phyloP scores from a whole-genome alignment of 2,329 filamentous ascomycete genomes.

The Fusarium guadeloupense region DNA sequence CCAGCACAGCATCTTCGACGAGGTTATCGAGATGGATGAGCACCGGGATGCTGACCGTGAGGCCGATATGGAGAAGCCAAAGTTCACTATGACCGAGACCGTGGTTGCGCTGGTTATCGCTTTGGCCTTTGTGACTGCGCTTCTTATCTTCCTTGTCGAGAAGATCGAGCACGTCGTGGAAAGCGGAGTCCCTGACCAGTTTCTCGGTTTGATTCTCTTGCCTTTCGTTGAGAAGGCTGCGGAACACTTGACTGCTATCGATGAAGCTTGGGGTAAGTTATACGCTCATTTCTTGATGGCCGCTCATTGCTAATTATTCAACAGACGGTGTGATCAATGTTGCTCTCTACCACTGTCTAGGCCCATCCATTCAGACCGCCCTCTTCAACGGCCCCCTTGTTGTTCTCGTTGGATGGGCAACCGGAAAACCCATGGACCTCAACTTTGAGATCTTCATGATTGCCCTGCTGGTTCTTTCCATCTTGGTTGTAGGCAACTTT shows the following conservation, averaged over 20 bases:
- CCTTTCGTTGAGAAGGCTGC: slow-evolving; percentile 76
- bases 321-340: slow-evolving; percentile 72
- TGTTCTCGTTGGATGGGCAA: slow-evolving; percentile 75
- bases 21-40: slow-evolving; percentile 61
- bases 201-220: slow-evolving; percentile 67
- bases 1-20: slow-evolving; percentile 70
- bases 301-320: not conserved
- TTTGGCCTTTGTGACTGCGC: slow-evolving; percentile 67
- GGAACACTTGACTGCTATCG: slow-evolving; percentile 74
- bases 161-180: slow-evolving; percentile 64
- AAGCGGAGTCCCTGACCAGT: slow-evolving; percentile 46
- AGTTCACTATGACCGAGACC: slow-evolving; percentile 73
- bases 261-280: slow-evolving; percentile 68
- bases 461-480: slow-evolving; percentile 76
- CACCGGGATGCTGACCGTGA: slow-evolving; percentile 66
- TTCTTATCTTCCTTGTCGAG: slow-evolving; percentile 74
- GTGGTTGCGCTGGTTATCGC: slow-evolving; percentile 66
- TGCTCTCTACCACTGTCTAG: slow-evolving; percentile 76
- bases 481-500: slow-evolving; percentile 79
- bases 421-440: slow-evolving; percentile 71
- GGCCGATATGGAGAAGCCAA: slow-evolving; percentile 65
- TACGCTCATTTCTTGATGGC: accelerated
- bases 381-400: slow-evolving; percentile 78
- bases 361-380: slow-evolving; percentile 78
- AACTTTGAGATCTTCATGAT: slow-evolving; percentile 82